These are phyloP conservation scores for Amauroascus verrucosus DNA, from an alignment of 2,329 filamentous ascomycete species.

Conservation along the genomic window DNA sequence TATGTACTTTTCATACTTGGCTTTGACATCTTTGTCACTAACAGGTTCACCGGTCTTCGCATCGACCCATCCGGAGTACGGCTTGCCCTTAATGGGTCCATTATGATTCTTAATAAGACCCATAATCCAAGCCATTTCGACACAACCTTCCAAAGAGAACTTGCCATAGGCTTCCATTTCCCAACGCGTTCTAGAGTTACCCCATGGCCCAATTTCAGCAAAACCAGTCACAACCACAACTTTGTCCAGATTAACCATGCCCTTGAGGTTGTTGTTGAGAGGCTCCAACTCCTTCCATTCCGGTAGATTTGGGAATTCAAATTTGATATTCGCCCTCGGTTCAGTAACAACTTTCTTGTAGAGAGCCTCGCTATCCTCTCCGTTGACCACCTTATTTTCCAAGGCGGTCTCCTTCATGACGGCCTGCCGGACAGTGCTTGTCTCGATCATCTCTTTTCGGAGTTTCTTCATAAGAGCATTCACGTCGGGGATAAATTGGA, in stretches of 20 bases:
- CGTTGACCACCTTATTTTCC: constrained; percentile 95
- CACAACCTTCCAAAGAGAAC: constrained; percentile 93
- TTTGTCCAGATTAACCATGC: constrained; percentile 97
- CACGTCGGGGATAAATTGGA: constrained; percentile 93
- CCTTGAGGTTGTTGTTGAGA: constrained; percentile 78
- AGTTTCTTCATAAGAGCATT: constrained; percentile 90
- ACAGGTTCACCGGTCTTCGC: constrained; percentile 88
- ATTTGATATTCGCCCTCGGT: constrained; percentile 95
- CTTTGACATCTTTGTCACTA: constrained; percentile 95
- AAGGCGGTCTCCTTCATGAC: constrained; percentile 93
- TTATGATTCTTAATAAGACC: constrained; percentile 98
- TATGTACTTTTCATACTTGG: constrained; percentile 94
- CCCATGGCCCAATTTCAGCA: constrained; percentile 92
- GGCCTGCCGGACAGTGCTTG: constrained; percentile 81
- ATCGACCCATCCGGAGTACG: constrained; percentile 93
- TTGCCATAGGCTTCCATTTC: constrained; percentile 97
- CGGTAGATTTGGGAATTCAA: constrained; percentile 81
- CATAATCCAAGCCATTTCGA: constrained; percentile 99
- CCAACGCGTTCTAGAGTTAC: constrained; percentile 95
- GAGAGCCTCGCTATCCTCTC: constrained; percentile 78
- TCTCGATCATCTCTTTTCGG: constrained; percentile 89
- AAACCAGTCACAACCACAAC: constrained; percentile 97
- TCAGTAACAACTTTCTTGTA: constrained; percentile 93
- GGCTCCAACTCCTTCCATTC: constrained; percentile 85
- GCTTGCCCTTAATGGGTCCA: constrained; percentile 86